Evolutionary conservation across 2,329 filamentous ascomycete species (phyloP), one percentile per base, ranked within the genome.

Genomic region (Aureobasidium lini): DNA sequence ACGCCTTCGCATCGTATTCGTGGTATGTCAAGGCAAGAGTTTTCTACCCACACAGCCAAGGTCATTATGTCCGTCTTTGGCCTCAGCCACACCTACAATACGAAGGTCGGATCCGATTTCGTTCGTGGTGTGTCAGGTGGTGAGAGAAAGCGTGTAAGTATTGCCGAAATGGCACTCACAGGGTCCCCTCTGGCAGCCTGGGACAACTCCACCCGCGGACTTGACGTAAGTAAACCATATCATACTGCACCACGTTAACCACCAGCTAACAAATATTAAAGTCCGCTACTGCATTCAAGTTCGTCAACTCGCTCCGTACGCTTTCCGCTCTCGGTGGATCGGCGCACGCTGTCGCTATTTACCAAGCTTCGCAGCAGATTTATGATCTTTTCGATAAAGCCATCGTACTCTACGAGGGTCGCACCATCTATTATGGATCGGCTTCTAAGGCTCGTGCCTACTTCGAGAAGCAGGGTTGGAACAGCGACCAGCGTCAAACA

Each of bases 371-470:
- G 44, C 74, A 78, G 61, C 71, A 71, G 9, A 75, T 84, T 13
- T 86, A 85, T 66, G 81, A 85, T 59, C 73, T 84, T 15, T 92
- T 93, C 65, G 87, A 93, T 73, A 91, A 91, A 3, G 23, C 23
- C 2, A 23, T 23, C 2, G 23, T 23, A 3, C 23, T 23, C 23
- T 23, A 92, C 66, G 86, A 91, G 67, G 89, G 89, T 0, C 80
- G 85, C 0, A 82, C 92, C 67, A 92, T 92, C 62, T 93, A 84
- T 74, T 92, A 86, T 63, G 89, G 89, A 0, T 81, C 82, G 0
- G 81, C 84, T 0, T 68, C 66, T 6, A 69, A 76, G 2, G 88
- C 88, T 0, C 84, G 80, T 65, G 69, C 69, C 0, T 91, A 84
- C 71, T 91, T 92, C 62, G 81, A 84, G 65, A 73, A 79, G 11